These are phyloP conservation scores for Aegilops speltoides DNA, from an alignment of 176 grass and related monocot genomes.

Conservation along the genomic window DNA sequence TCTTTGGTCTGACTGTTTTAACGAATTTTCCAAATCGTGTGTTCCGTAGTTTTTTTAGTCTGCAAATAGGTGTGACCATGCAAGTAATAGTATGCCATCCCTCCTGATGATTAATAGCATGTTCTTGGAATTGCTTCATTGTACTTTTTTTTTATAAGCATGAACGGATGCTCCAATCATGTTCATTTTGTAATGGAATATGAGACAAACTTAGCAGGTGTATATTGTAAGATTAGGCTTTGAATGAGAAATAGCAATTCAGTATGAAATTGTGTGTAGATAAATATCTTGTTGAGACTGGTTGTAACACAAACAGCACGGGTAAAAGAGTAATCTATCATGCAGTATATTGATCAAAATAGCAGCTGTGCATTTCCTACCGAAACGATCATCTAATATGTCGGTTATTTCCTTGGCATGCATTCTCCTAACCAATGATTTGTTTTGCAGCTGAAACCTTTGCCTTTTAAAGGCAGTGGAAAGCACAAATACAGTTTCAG, in stretches of 20 bases:
- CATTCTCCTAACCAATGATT: slow-evolving; percentile 2
- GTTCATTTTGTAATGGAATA: not conserved
- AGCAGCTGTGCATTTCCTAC: not conserved
- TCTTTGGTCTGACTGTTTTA: not conserved
- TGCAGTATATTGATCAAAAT: not conserved
- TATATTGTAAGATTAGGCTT: not conserved
- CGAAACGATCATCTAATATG: slow-evolving; percentile 1
- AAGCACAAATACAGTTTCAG: slow-evolving; percentile 99
- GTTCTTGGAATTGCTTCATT: not conserved
- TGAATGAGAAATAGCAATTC: not conserved
- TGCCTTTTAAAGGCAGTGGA: slow-evolving; percentile 86
- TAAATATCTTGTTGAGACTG: not conserved
- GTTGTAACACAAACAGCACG: not conserved
- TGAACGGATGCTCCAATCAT: not conserved
- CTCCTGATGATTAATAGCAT: not conserved
- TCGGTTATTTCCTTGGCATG: not conserved
- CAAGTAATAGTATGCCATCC: not conserved
- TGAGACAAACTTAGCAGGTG: not conserved
- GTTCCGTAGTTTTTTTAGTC: not conserved
- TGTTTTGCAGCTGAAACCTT: slow-evolving; percentile 57
- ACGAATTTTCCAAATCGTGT: not conserved
- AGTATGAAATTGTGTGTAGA: not conserved
- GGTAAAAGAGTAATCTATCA: not conserved
- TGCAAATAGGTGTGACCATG: not conserved
- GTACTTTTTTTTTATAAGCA: not conserved